Percentiles rank a stretch among this genome's conserved stretches.
These are phyloP conservation scores for Cytospora leucostoma DNA, from an alignment of 2,329 filamentous ascomycete genomes.

Conservation along the genomic window DNA sequence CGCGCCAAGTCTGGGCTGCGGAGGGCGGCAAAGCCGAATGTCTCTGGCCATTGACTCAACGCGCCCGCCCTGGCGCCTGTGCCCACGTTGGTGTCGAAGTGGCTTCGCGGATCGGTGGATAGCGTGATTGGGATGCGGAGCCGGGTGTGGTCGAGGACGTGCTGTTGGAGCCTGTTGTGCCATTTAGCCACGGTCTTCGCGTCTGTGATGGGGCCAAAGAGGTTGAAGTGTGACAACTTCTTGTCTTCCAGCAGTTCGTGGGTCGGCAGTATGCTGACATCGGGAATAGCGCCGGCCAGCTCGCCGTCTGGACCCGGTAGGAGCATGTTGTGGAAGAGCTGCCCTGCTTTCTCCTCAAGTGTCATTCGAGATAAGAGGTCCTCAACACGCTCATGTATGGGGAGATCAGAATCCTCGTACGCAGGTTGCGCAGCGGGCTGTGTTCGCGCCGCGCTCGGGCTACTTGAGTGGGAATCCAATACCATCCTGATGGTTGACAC, in stretches of 20 bases:
- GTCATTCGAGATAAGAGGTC: conserved; percentile 26
- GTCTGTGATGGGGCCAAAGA: conserved; percentile 32
- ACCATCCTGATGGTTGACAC: neutral
- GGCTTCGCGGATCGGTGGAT: conserved; percentile 50
- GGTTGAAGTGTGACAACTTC: conserved; percentile 29
- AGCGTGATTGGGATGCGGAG: conserved; percentile 52
- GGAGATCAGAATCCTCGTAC: conserved; percentile 11
- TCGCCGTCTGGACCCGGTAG: conserved; percentile 16
- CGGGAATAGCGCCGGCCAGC: conserved; percentile 3
- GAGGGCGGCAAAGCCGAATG: conserved; percentile 51
- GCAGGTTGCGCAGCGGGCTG: neutral
- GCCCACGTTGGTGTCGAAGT: conserved; percentile 46
- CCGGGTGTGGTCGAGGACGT: conserved; percentile 44
- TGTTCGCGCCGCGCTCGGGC: neutral
- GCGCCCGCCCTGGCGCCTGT: conserved; percentile 45
- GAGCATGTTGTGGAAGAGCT: conserved; percentile 24
- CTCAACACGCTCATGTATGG: conserved; percentile 17
- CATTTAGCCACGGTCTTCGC: conserved; percentile 40
- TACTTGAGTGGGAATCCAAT: neutral
- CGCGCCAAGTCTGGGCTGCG: conserved; percentile 46
- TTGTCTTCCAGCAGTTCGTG: conserved; percentile 14
- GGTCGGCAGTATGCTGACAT: neutral
- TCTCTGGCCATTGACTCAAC: conserved; percentile 55
- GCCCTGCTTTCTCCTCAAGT: conserved; percentile 21
- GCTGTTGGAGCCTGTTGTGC: conserved; percentile 45